A percentile compares a stretch with the other conserved stretches of the same genome.
Conservation (phyloP, 2,329 filamentous ascomycete genomes). For the Claviceps quebecensis region DNA sequence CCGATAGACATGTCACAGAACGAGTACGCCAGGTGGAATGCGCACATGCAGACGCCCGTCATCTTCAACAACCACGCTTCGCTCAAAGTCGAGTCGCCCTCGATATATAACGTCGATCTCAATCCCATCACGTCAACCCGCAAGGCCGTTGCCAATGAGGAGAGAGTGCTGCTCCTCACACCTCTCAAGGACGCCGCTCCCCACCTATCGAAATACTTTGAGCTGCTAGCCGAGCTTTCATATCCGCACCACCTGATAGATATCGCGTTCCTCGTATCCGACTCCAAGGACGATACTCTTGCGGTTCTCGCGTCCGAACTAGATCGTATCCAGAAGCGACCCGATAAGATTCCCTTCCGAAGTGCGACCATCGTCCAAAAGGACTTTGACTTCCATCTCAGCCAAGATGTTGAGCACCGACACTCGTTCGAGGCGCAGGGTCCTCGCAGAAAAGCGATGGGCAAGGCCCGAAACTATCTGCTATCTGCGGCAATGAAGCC, state of each 20-base stretch:
- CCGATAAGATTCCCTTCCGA: constrained; percentile 69
- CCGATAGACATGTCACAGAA: constrained; percentile 91
- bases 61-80: constrained; percentile 92
- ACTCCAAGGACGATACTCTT: constrained; percentile 81
- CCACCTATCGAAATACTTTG: constrained; percentile 81
- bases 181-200: constrained; percentile 79
- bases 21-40: constrained; percentile 80
- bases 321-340: constrained; percentile 70
- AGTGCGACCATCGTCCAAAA: constrained; percentile 81
- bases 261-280: constrained; percentile 84
- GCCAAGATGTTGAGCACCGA: constrained; percentile 67
- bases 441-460: constrained; percentile 81
- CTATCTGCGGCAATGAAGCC: constrained; percentile 72
- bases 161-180: constrained; percentile 82
- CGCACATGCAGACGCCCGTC: constrained; percentile 80
- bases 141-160: constrained; percentile 65
- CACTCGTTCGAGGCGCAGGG: constrained; percentile 82
- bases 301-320: constrained; percentile 76
- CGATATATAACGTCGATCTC: constrained; percentile 69
- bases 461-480: constrained; percentile 80
- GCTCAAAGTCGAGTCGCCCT: constrained; percentile 66
- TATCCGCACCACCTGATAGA: constrained; percentile 96
- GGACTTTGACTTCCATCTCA: constrained; percentile 65
- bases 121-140: constrained; percentile 72
- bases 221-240: constrained; percentile 74